A percentile compares a stretch with the other conserved stretches of the same genome.
Evolutionary conservation across 2,329 filamentous ascomycete genomes (phyloP).

Genomic region (Bipolaris zeicola): DNA sequence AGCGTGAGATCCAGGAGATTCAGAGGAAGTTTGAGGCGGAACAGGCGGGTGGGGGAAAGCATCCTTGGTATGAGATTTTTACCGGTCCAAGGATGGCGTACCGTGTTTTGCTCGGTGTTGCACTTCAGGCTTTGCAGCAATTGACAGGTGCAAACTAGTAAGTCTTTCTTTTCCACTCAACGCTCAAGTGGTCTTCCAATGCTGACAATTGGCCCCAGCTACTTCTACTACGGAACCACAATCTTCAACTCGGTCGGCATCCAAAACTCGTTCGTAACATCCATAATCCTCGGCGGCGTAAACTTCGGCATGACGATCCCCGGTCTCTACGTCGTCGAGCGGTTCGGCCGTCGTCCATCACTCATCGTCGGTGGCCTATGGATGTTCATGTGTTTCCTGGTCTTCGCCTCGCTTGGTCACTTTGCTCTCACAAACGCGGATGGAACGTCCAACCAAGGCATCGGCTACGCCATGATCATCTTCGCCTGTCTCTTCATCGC

Average conservation of each 20-base stretch:
- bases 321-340: constrained; percentile 55
- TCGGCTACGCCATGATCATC: constrained; percentile 67
- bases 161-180: constrained; percentile 40
- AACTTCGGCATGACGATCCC: constrained; percentile 57
- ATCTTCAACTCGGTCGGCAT: constrained; percentile 53
- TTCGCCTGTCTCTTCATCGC: constrained; percentile 73
- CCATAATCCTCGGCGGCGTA: constrained; percentile 56
- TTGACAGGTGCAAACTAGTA: constrained; percentile 72
- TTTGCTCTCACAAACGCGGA: constrained; percentile 47
- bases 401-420: constrained; percentile 55
- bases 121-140: constrained; percentile 69
- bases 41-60: constrained; percentile 43
- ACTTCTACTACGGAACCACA: constrained; percentile 61
- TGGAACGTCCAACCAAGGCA: constrained; percentile 45
- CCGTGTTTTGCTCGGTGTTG: constrained; percentile 66
- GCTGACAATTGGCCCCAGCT: constrained; percentile 36
- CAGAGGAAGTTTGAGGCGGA: constrained; percentile 62
- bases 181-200: neutral
- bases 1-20: constrained; percentile 61
- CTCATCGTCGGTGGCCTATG: constrained; percentile 54
- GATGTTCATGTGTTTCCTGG: constrained; percentile 65
- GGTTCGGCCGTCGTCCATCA: constrained; percentile 52
- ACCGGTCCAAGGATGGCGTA: constrained; percentile 70
- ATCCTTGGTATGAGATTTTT: constrained; percentile 63
- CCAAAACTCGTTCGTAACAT: constrained; percentile 53